Evolutionary conservation across 2,329 filamentous ascomycete genomes (phyloP), one percentile per base, ranked within the genome.

Genomic region (Colletotrichum horii): DNA sequence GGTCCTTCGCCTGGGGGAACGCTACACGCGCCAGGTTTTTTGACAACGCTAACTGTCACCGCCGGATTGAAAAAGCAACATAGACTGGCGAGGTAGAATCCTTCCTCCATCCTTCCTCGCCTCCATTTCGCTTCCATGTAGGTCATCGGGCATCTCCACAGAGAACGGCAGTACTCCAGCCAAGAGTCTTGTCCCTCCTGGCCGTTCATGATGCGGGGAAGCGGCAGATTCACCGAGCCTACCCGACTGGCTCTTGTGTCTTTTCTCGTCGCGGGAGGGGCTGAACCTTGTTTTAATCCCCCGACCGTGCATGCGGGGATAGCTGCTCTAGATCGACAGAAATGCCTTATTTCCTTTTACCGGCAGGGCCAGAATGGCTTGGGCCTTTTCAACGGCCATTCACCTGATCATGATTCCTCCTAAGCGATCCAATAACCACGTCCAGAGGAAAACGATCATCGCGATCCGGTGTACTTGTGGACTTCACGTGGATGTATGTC

Each of bases 231-330:
- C 43, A 72, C 55, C 65, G 38, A 32, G 62, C 32, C 48, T 67
- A 26, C 34, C 69, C 69, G 68, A 64, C 68, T 75, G 62, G 72
- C 69, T 30, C 52, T 24, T n/a, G 12, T 32, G 38, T 64, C 16
- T 38, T 28, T 64, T 36, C 34, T 69, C 34, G 8, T 24, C 7
- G 52, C 71, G 67, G 73, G 74, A 76, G 70, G 74, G 74, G 74
- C 74, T 76, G 34, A 76, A 76, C 74, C 74, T 76, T 74, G 74
- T 76, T 74, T 74, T 67, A 60, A 60, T 66, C 24, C 74, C 74
- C 74, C 62, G 70, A 38, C 64, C 34, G 28, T 65, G 70, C 74
- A 76, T 74, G 65, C 74, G 65, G 65, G 70, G 72, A 55, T 66
- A 24, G 34, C 58, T 60, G 64, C 28, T 56, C 34, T 52, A 69